Base-by-base conservation (phyloP, 176 grass and related monocot genomes). In the Rhynchospora pubera region DNA sequence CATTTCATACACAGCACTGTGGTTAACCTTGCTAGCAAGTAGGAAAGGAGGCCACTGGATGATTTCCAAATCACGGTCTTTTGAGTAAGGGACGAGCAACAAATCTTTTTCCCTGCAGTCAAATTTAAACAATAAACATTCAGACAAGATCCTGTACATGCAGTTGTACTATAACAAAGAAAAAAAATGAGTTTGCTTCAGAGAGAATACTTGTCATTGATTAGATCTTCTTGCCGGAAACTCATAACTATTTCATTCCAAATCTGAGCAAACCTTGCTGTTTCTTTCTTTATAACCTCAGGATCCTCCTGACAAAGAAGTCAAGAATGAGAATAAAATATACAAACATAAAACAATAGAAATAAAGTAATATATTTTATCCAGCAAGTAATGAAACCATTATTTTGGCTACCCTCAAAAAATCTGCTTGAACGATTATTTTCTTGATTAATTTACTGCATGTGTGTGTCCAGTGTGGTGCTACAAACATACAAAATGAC, bases 21-120 rank as follows among this genome's bases (percentile, higher is more conserved):
- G 43, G 14, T 44, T 12, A 58, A 99, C 96, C 96, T 95, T 99
- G 96, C 90, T 99, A 78, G 96, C 96, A 80, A 99, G 96, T 79
- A 99, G 70, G 79, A 99, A 99, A 72, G 96, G 96, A 62, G 96
- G 96, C 96, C 96, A 99, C 77, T 99, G 96, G 63, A 95, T 90
- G 85, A 99, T 86, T 7, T 86, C 79, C 86, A 91, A 79, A 77
- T 93, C 92, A 77, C 85, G 90, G 84, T 95, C 96, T 90, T 92
- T 90, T 44, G 87, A 95, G 68, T 99, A 99, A 62, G 96, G 96
- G 81, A 99, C 92, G 83, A 99, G 92, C 77, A 99, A 83, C 86
- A 99, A 87, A 77, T 99, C 92, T 86, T 78, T 99, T 84, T 99
- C 96, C 84, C 96, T 90, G 59, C 60, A 78, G 50, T 64, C 30